Percentiles rank a stretch among this genome's conserved stretches.
Evolutionary conservation across 192 early-diverging fungal genomes (phyloP).

Genomic region (Rhizophagus sp.): DNA sequence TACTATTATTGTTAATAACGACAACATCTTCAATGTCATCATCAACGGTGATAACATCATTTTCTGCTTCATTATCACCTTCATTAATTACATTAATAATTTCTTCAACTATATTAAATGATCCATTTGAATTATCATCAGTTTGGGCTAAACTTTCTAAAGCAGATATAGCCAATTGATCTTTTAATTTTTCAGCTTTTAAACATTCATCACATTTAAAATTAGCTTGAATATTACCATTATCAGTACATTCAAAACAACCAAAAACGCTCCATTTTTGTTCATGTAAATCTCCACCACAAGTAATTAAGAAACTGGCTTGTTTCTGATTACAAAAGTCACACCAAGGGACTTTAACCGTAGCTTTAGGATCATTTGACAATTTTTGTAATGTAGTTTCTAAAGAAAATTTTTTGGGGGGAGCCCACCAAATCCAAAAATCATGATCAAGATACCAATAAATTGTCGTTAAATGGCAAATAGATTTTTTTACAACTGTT

Average conservation of each 20-base stretch:
- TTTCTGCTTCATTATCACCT: neutral
- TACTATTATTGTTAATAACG: too few species aligned
- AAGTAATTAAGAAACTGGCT: neutral
- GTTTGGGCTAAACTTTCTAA: neutral
- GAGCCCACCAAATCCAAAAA: neutral
- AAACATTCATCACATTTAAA: constrained; percentile 12
- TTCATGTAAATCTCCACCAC: neutral
- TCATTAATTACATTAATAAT: neutral
- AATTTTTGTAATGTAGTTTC: neutral
- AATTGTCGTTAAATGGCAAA: neutral
- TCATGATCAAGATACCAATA: constrained; percentile 6
- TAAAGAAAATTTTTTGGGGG: neutral
- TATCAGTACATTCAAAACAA: constrained; percentile 14
- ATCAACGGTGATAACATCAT: neutral
- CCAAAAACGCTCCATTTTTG: constrained; percentile 3
- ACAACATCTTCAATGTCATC: too few species aligned
- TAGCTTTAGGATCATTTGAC: neutral
- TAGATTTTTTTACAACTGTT: neutral
- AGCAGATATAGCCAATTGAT: neutral
- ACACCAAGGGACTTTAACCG: constrained; percentile 9
- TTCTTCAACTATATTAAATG: neutral
- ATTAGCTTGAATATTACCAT: neutral
- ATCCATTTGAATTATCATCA: neutral
- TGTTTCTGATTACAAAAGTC: neutral
- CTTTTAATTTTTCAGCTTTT: neutral